Percentiles rank a stretch among this genome's conserved stretches.
phyloP scores from a whole-genome alignment of 2,329 filamentous ascomycete genomes.

The Sclerotinia trifoliorum region DNA sequence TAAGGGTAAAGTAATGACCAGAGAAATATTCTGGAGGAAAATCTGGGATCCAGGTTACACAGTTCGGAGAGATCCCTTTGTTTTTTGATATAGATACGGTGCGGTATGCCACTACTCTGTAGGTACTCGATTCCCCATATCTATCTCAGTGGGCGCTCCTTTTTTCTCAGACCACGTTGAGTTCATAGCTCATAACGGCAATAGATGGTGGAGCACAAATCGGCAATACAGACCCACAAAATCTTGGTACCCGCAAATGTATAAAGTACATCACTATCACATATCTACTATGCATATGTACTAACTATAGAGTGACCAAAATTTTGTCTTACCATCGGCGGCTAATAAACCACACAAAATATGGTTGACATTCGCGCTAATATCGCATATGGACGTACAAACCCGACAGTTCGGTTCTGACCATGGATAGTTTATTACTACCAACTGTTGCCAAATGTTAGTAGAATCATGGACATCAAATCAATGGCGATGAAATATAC shows the following conservation, averaged over 20 bases:
- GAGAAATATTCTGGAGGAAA: neutral
- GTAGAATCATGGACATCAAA: neutral
- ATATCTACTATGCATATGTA: neutral
- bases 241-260: neutral
- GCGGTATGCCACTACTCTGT: neutral
- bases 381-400: neutral
- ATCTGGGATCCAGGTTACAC: neutral
- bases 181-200: neutral
- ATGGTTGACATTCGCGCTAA: neutral
- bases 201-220: neutral
- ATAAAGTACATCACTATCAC: slow-evolving; percentile 10
- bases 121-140: no score
- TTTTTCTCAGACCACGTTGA: neutral
- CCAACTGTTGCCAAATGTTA: slow-evolving; percentile 12
- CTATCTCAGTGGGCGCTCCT: no score
- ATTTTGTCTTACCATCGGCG: neutral
- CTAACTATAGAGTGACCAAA: neutral
- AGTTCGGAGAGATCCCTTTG: neutral
- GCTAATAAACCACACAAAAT: neutral
- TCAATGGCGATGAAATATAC: neutral
- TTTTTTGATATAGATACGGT: no score
- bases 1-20: neutral
- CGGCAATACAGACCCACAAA: neutral
- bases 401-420: slow-evolving; percentile 14
- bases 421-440: slow-evolving; percentile 11